These are phyloP conservation scores for Blumeria graminis DNA, from an alignment of 2,329 filamentous ascomycete genomes.

Conservation along the genomic window DNA sequence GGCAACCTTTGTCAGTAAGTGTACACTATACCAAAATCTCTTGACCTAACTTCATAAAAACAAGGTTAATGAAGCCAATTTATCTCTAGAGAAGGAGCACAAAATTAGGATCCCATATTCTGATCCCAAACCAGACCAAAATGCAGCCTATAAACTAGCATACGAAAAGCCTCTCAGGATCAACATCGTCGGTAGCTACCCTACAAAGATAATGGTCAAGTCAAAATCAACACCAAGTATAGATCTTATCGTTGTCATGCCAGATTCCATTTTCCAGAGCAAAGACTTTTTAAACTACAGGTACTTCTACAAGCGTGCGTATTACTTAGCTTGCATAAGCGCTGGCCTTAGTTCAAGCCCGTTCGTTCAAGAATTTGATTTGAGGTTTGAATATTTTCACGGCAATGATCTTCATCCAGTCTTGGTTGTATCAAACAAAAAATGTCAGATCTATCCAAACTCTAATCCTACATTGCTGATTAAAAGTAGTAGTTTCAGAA, in stretches of 20 bases:
- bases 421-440: constrained; percentile 20
- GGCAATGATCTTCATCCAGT: constrained; percentile 59
- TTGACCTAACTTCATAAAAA: constrained; percentile 2
- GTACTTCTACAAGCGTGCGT: constrained; percentile 86
- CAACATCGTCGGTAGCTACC: constrained; percentile 78
- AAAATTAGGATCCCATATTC: constrained; percentile 64
- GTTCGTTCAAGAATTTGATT: constrained; percentile 26
- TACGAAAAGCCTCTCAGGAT: constrained; percentile 54
- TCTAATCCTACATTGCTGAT: neutral
- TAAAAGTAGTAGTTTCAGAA: constrained; percentile 13
- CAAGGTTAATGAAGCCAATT: constrained; percentile 42
- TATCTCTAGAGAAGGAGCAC: constrained; percentile 40
- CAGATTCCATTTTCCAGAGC: constrained; percentile 55
- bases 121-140: constrained; percentile 47
- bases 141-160: constrained; percentile 59
- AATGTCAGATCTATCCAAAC: constrained; percentile 4
- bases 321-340: constrained; percentile 67
- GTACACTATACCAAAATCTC: neutral
- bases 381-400: constrained; percentile 41
- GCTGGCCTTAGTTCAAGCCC: constrained; percentile 35
- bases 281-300: constrained; percentile 86
- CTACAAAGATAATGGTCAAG: constrained; percentile 48
- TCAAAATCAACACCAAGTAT: constrained; percentile 33
- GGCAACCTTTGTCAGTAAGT: constrained; percentile 21
- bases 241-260: constrained; percentile 78